These are phyloP conservation scores for Flaveria floridana DNA, from an alignment of 140 eudicot species.

Conservation along the genomic window DNA sequence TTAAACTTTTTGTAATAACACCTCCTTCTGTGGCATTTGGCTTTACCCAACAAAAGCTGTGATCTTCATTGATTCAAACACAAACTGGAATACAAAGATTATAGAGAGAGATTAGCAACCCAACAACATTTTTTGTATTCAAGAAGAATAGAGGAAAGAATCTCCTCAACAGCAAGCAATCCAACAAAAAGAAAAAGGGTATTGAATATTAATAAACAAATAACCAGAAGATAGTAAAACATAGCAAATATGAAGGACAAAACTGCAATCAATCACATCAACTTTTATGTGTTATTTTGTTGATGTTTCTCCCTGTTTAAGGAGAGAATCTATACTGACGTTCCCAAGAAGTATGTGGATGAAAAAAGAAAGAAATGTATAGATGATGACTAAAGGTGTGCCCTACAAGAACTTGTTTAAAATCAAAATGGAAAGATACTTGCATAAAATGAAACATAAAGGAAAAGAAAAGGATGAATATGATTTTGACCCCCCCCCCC, in stretches of 20 bases:
- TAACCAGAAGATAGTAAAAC: conserved; percentile 25
- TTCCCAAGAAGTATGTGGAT: conserved; percentile 2
- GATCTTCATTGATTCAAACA: conserved; percentile 37
- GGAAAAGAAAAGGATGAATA: background rate
- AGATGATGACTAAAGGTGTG: conserved; percentile 3
- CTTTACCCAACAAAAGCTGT: conserved; percentile 29
- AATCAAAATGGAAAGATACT: background rate
- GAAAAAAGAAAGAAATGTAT: background rate
- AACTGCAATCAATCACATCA: conserved; percentile 43
- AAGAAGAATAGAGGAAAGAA: conserved; percentile 38
- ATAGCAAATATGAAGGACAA: conserved; percentile 41
- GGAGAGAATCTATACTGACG: conserved; percentile 17
- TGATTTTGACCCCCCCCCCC: conserved; percentile 27
- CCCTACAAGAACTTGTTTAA: background rate
- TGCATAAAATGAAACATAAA: background rate
- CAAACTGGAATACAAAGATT: conserved; percentile 34
- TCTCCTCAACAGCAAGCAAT: conserved; percentile 55
- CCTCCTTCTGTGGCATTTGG: conserved; percentile 37
- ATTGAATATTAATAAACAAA: background rate
- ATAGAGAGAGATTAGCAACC: conserved; percentile 24
- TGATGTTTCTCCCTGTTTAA: conserved; percentile 11
- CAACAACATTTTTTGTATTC: conserved; percentile 28
- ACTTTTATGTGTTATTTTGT: conserved; percentile 6
- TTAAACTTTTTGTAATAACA: conserved; percentile 19
- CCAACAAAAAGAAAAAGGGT: conserved; percentile 27